Percentiles rank a stretch among this genome's conserved stretches.
phyloP scores from a whole-genome alignment of 176 grass and related monocot genomes.

The Elaeis guineensis region DNA sequence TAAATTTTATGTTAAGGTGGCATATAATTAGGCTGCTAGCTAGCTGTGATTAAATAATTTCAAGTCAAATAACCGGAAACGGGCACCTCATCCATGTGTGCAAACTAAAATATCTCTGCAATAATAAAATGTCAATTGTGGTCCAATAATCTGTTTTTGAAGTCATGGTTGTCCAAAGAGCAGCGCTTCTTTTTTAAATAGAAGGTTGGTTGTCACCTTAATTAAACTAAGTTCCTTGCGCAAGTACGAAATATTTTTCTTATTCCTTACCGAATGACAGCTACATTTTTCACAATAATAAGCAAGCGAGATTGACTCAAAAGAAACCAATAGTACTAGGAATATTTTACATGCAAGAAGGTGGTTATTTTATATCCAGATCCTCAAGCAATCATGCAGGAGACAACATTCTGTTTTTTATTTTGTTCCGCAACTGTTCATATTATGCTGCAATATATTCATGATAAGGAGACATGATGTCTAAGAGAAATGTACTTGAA shows the following conservation, averaged over 20 bases:
- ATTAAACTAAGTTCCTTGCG: neutral
- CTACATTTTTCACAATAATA: constrained; percentile 13
- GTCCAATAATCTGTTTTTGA: too few species aligned
- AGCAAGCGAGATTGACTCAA: constrained; percentile 28
- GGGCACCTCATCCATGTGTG: too few species aligned
- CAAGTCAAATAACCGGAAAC: too few species aligned
- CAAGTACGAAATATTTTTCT: neutral
- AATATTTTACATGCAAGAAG: constrained; percentile 18
- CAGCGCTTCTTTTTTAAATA: too few species aligned
- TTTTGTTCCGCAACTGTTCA: neutral
- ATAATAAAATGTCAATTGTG: too few species aligned
- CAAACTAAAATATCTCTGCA: too few species aligned
- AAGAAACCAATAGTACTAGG: constrained; percentile 35
- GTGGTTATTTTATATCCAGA: constrained; percentile 3
- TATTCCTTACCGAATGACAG: neutral
- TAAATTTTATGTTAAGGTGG: neutral
- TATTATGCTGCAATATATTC: constrained; percentile 18
- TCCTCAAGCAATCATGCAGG: constrained; percentile 30
- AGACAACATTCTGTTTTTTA: constrained; percentile 8
- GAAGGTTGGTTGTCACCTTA: neutral
- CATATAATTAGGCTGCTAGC: too few species aligned
- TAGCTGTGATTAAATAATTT: too few species aligned
- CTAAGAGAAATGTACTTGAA: constrained; percentile 5
- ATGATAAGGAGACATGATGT: constrained; percentile 10
- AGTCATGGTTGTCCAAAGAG: too few species aligned